phyloP scores from a whole-genome alignment of 805 yeast genomes.

The Candida sithepensis region DNA sequence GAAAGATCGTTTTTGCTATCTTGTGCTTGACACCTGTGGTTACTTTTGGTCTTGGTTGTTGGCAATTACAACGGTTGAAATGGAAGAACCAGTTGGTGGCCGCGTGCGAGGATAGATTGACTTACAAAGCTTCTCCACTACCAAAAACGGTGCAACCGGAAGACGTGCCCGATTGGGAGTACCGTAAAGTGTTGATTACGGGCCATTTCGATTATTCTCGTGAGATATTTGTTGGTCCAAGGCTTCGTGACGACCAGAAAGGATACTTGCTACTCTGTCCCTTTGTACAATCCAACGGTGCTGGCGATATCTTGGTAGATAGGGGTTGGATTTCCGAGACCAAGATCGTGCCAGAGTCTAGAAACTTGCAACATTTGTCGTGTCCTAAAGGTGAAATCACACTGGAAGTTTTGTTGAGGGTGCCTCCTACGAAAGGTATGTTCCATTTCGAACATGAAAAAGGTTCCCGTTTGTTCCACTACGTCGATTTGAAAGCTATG shows the following conservation, averaged over 20 bases:
- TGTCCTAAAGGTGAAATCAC: constrained; percentile 70
- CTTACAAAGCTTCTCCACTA: constrained; percentile 66
- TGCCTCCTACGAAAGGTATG: constrained; percentile 58
- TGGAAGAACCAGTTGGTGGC: constrained; percentile 90
- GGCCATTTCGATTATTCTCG: constrained; percentile 82
- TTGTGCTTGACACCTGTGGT: constrained; percentile 79
- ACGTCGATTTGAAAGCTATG: constrained; percentile 82
- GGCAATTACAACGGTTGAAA: constrained; percentile 82
- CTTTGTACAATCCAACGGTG: constrained; percentile 68
- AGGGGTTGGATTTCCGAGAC: constrained; percentile 90
- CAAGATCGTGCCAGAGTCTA: constrained; percentile 51
- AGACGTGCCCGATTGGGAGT: constrained; percentile 72
- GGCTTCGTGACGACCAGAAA: constrained; percentile 63
- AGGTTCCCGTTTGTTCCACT: constrained; percentile 67
- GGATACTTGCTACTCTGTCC: constrained; percentile 87
- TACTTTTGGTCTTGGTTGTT: constrained; percentile 81
- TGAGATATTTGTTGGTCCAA: constrained; percentile 91
- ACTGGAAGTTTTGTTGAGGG: constrained; percentile 69
- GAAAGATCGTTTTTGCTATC: constrained; percentile 32
- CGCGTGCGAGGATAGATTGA: constrained; percentile 75
- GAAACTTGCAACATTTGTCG: constrained; percentile 62
- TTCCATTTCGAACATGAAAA: constrained; percentile 67
- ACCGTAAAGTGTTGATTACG: constrained; percentile 67
- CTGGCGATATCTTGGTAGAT: constrained; percentile 74
- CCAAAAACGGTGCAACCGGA: constrained; percentile 66